Evolutionary conservation across 2,329 filamentous ascomycete genomes (phyloP).

Genomic region (Blumeria hordei): DNA sequence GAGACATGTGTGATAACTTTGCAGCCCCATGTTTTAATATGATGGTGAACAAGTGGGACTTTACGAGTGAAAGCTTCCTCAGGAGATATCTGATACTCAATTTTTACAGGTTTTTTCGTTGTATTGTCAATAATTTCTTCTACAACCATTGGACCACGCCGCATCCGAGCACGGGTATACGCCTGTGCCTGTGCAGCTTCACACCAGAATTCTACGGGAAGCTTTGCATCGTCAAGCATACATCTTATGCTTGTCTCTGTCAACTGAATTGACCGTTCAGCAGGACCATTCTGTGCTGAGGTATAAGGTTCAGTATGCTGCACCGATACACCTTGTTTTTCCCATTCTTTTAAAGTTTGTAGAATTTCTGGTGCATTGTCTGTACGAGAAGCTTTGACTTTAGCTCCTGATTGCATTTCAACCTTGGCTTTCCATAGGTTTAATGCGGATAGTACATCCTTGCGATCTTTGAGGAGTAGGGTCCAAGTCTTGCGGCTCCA

Average conservation of each 20-base stretch:
- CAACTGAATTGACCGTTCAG: background rate
- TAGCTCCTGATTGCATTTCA: slow-evolving; percentile 1
- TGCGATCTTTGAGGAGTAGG: background rate
- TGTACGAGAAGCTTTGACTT: background rate
- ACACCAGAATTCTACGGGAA: background rate
- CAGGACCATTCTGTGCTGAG: background rate
- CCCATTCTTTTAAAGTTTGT: background rate
- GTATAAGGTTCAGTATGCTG: background rate
- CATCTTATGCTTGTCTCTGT: background rate
- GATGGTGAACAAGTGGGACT: background rate
- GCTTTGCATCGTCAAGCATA: slow-evolving; percentile 1
- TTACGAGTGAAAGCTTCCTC: background rate
- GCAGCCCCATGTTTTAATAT: background rate
- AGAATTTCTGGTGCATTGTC: background rate
- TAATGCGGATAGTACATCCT: background rate
- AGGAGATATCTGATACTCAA: background rate
- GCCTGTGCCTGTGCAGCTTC: background rate
- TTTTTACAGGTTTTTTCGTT: background rate
- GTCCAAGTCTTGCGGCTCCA: slow-evolving; percentile 1
- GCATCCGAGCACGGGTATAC: background rate
- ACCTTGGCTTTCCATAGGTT: background rate
- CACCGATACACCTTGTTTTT: slow-evolving; percentile 1
- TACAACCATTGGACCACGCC: background rate
- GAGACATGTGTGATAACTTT: background rate
- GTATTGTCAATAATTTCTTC: background rate